These are phyloP conservation scores for Porcisia hertigi DNA, from an alignment of 208 protist genomes.

Conservation along the genomic window DNA sequence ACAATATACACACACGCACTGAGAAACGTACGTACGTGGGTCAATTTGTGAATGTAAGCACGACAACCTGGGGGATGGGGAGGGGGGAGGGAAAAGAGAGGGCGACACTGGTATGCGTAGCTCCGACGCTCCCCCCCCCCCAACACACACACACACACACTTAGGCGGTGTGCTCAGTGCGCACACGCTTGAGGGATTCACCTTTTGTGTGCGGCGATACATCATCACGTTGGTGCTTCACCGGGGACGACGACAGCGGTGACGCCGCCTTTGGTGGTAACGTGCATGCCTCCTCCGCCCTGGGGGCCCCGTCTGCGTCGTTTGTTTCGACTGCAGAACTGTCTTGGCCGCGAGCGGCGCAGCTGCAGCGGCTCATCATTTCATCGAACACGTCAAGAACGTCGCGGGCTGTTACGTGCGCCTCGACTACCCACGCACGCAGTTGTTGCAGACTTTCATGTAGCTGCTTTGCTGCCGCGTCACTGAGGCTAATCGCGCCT, in stretches of 20 bases:
- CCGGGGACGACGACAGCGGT: background rate
- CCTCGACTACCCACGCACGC: conserved; percentile 27
- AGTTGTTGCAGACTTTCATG: conserved; percentile 24
- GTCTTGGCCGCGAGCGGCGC: background rate
- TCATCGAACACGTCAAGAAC: conserved; percentile 27
- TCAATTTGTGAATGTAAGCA: background rate
- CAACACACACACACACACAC: background rate
- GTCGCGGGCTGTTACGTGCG: conserved; percentile 32
- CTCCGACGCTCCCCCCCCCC: background rate
- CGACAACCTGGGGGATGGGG: background rate
- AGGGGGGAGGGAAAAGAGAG: background rate
- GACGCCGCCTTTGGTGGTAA: background rate
- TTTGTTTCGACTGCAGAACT: background rate
- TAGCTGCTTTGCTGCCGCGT: conserved; percentile 14
- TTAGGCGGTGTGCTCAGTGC: background rate
- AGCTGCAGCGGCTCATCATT: conserved; percentile 5
- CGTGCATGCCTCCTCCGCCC: background rate
- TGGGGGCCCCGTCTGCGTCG: background rate
- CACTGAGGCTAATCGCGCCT: background rate
- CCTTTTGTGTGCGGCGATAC: background rate
- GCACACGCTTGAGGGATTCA: background rate
- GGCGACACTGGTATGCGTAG: background rate
- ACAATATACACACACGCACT: background rate
- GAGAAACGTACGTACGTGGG: background rate
- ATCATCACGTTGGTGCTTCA: background rate